Percentiles rank a stretch among this genome's conserved stretches.
Conservation (phyloP, 163 green algal genomes). For the Chlorella variabilis region DNA sequence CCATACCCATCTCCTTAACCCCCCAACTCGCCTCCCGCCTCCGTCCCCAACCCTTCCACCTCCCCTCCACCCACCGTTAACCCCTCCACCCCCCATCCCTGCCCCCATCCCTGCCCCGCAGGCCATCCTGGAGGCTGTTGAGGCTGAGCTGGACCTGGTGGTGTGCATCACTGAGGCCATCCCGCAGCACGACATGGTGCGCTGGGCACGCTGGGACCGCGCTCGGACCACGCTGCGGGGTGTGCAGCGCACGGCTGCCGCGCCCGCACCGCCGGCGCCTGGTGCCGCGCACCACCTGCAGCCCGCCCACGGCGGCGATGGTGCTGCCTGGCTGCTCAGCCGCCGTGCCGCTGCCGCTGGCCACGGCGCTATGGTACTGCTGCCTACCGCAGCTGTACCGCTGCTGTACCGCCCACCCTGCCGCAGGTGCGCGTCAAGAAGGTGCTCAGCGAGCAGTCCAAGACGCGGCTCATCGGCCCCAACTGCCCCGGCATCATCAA, state of each 20-base stretch:
- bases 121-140: conserved; percentile 94
- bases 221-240: too few species aligned
- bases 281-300: too few species aligned
- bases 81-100: neutral
- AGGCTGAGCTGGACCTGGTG: conserved; percentile 95
- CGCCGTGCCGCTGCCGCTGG: too few species aligned
- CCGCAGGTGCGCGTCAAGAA: conserved; percentile 87
- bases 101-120: conserved; percentile 11
- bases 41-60: neutral
- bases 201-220: too few species aligned
- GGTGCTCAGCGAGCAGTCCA: conserved; percentile 85
- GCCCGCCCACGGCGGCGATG: too few species aligned
- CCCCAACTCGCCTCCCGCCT: too few species aligned
- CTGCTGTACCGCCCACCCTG: neutral
- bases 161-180: conserved; percentile 99
- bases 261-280: too few species aligned
- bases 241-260: too few species aligned
- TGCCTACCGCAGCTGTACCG: too few species aligned
- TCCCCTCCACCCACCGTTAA: neutral
- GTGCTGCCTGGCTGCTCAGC: too few species aligned
- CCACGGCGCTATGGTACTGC: too few species aligned
- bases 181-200: conserved; percentile 74
- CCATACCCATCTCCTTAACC: neutral
- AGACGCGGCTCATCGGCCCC: conserved; percentile 96
- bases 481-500: conserved; percentile 99